Evolutionary conservation across 2,329 filamentous ascomycete species (phyloP).

Genomic region (Mycosphaerella sp.): DNA sequence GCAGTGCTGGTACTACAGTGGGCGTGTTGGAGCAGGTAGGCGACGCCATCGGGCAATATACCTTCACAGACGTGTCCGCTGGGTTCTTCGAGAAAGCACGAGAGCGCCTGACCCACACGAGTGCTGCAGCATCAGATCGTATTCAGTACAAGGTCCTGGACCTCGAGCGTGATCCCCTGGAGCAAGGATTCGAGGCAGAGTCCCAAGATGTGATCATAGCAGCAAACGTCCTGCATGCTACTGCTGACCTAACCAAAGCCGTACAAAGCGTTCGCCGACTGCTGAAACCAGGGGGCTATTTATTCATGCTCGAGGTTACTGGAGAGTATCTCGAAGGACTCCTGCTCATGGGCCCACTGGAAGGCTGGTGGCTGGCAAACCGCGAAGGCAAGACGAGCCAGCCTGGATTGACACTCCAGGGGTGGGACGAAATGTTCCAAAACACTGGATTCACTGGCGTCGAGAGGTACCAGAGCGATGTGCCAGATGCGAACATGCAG

Average conservation of each 20-base stretch:
- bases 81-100: constrained; percentile 39
- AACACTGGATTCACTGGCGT: constrained; percentile 35
- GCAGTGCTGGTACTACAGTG: constrained; percentile 41
- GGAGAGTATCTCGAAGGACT: constrained; percentile 13
- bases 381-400: constrained; percentile 27
- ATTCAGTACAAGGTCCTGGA: constrained; percentile 30
- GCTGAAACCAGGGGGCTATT: constrained; percentile 27
- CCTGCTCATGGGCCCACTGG: constrained; percentile 16
- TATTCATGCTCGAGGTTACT: constrained; percentile 25
- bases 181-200: constrained; percentile 33
- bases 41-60: constrained; percentile 37
- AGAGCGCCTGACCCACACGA: constrained; percentile 15
- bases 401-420: constrained; percentile 26
- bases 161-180: constrained; percentile 28
- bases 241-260: constrained; percentile 18
- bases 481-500: constrained; percentile 13
- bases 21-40: constrained; percentile 33
- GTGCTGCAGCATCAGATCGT: constrained; percentile 25
- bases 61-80: constrained; percentile 43
- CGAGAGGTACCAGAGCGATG: constrained; percentile 21
- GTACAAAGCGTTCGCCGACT: constrained; percentile 24
- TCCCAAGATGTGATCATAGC: constrained; percentile 29
- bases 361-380: constrained; percentile 17
- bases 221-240: constrained; percentile 27
- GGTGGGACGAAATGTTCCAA: constrained; percentile 34